Base-by-base conservation (phyloP, 345 rosid genomes). In the Citropsis articulata region DNA sequence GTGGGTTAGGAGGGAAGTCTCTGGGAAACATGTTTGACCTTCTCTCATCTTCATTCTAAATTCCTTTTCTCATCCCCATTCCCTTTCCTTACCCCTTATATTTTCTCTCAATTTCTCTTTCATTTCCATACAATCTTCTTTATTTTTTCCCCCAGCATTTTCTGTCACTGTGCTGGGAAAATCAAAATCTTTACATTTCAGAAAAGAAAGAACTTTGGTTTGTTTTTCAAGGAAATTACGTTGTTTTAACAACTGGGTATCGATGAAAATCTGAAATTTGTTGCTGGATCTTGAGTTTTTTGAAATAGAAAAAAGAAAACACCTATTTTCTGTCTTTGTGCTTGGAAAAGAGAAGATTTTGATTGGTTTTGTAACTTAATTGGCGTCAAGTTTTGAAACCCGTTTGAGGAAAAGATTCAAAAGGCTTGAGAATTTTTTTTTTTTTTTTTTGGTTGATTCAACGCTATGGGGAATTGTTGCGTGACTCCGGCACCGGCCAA, bases 381-480 rank as follows among this genome's bases (percentile, higher is more conserved):
- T 57, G 7, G n/a, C 72, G 42, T 77, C 69, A 61, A 73, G 69
- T 57, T 62, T 66, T 33, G 76, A 77, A 28, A 76, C 66, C 76
- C 83, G 38, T 38, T 66, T 30, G 59, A 71, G 56, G n/a, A n/a
- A 12, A 76, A 38, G 27, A 38, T 42, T 40, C 22, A 79, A 73
- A 7, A 38, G 40, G 1, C 55, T 16, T 12, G 75, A 57, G 45
- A 33, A 4, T 38, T 9, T 8, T 38, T 38, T 56, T 27, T 75
- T n/a, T 45, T 66, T 27, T 31, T 25, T 67, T 40, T 9, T 9
- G 12, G 45, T 40, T 55, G 21, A n/a, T 79, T 68, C 66, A 66
- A 53, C 36, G 33, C 65, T 75, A 95, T 96, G 99, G 98, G 99
- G 53, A 94, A 96, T 87, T 96, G 99, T 76, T 96, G 99, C 75